A percentile compares a stretch with the other conserved stretches of the same genome.
Conservation (phyloP, 2,329 filamentous ascomycete species). For the Exophiala sp. region DNA sequence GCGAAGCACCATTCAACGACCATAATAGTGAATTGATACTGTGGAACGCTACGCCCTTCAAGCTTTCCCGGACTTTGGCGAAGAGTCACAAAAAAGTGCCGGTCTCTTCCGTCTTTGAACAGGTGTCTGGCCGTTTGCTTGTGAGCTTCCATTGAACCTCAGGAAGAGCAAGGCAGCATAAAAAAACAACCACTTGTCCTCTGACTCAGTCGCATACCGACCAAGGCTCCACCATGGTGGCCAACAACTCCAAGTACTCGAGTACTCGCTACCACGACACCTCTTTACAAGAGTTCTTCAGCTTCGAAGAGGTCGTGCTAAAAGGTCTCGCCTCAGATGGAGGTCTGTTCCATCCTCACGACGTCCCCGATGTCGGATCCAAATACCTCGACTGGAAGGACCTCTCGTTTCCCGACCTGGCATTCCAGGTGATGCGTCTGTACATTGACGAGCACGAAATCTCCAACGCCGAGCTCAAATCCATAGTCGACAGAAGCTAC, state of each 20-base stretch:
- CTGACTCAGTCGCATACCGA: neutral
- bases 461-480: constrained; percentile 71
- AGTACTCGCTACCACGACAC: constrained; percentile 18
- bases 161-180: neutral
- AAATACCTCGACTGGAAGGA: constrained; percentile 74
- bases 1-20: neutral
- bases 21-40: no score
- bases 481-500: constrained; percentile 81
- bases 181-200: neutral
- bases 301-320: constrained; percentile 86
- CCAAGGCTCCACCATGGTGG: constrained; percentile 11
- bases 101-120: neutral
- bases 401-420: constrained; percentile 75
- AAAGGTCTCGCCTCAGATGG: constrained; percentile 85
- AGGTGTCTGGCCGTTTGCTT: neutral
- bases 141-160: neutral
- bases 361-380: constrained; percentile 63
- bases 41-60: no score
- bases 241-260: constrained; percentile 23
- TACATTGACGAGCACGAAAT: constrained; percentile 86
- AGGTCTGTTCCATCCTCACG: constrained; percentile 83
- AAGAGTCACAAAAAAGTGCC: no score
- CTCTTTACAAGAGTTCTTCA: constrained; percentile 55
- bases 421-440: constrained; percentile 77
- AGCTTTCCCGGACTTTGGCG: no score